These are phyloP conservation scores for Metroxylon sagu DNA, from an alignment of 176 grass and related monocot species.

Conservation along the genomic window DNA sequence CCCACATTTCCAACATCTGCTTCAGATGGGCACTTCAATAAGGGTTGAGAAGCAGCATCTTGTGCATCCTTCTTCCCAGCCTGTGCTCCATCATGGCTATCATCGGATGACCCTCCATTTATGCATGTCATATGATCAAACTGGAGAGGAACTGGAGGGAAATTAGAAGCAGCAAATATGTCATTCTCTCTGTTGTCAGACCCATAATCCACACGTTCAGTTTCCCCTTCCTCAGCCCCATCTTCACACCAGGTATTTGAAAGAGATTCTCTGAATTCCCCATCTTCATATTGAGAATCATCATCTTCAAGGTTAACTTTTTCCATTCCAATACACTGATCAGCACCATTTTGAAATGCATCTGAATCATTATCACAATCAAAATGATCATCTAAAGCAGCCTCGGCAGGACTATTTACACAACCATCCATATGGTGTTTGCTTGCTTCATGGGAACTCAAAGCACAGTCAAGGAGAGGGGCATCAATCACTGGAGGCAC, in stretches of 20 bases:
- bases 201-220: constrained; percentile 27
- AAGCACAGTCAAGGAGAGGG: background rate
- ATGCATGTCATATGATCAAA: constrained; percentile 24
- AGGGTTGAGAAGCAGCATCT: constrained; percentile 18
- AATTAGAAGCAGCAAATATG: constrained; percentile 1
- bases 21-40: constrained; percentile 27
- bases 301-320: constrained; percentile 57
- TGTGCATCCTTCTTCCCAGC: constrained; percentile 18
- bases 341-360: constrained; percentile 24
- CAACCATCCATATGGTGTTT: constrained; percentile 19
- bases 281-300: constrained; percentile 97
- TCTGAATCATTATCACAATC: constrained; percentile 25
- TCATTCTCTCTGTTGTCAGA: constrained; percentile 36
- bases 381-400: constrained; percentile 3
- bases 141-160: constrained; percentile 14
- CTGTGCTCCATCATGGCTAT: constrained; percentile 20
- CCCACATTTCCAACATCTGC: constrained; percentile 29
- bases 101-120: constrained; percentile 10
- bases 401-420: constrained; percentile 22
- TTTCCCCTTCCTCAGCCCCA: constrained; percentile 35
- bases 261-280: constrained; percentile 74
- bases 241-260: constrained; percentile 45
- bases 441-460: constrained; percentile 23
- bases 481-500: background rate
- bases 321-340: constrained; percentile 18